Conservation (phyloP, 495 filamentous ascomycete species). For the Annulohypoxylon moriforme region DNA sequence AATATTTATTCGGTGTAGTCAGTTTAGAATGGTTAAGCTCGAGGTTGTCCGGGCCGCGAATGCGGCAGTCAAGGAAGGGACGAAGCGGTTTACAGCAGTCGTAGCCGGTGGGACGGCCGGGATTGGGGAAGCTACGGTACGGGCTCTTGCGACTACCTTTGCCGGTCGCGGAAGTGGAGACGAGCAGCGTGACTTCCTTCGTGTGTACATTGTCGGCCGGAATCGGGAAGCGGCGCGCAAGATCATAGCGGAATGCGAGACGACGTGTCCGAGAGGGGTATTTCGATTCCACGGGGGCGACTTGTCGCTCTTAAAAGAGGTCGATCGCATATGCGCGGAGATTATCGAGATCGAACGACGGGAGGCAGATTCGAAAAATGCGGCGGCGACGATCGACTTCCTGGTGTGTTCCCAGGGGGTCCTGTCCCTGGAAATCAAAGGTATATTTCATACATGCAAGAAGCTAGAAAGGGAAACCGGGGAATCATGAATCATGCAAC, state of each 20-base stretch:
- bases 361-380: background rate
- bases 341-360: constrained; percentile 21
- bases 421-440: constrained; percentile 12
- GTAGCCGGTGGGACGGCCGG: constrained; percentile 44
- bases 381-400: constrained; percentile 29
- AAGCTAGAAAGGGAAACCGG: background rate
- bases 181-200: constrained; percentile 2
- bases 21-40: constrained; percentile 34
- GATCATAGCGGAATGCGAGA: constrained; percentile 34
- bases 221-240: constrained; percentile 35
- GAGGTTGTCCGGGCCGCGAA: constrained; percentile 33
- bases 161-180: background rate
- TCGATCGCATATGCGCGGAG: constrained; percentile 43
- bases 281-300: constrained; percentile 43
- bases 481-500: constrained; percentile 1
- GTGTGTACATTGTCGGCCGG: constrained; percentile 43
- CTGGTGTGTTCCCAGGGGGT: constrained; percentile 39
- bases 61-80: constrained; percentile 14
- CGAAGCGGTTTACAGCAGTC: constrained; percentile 40
- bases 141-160: constrained; percentile 37
- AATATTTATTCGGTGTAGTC: background rate
- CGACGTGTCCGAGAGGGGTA: constrained; percentile 20
- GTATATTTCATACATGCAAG: constrained; percentile 9
- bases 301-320: constrained; percentile 36
- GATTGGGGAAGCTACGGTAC: constrained; percentile 38